Percentiles rank a stretch among this genome's conserved stretches.
phyloP scores from a whole-genome alignment of 139 green algal genomes.

The Picochlorum costavermella region DNA sequence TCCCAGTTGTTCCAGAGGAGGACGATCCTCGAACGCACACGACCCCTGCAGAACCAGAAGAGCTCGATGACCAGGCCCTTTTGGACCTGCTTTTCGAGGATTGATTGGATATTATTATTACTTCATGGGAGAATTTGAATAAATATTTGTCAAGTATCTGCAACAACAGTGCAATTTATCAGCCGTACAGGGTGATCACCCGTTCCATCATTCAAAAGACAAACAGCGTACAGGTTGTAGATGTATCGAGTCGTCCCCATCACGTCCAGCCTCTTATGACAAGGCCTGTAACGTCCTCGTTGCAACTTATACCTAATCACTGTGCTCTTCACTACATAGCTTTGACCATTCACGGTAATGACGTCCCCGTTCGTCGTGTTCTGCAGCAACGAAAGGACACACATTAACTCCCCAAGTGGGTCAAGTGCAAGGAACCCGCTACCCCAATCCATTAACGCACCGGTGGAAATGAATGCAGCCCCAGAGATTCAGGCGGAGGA shows the following conservation, averaged over 20 bases:
- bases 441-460: constrained; percentile 6
- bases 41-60: no score
- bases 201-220: background rate
- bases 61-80: background rate
- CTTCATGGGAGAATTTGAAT: background rate
- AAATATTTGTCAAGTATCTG: constrained; percentile 3
- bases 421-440: background rate
- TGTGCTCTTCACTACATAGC: constrained; percentile 23
- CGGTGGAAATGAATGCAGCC: constrained; percentile 33
- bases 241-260: constrained; percentile 27
- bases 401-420: background rate
- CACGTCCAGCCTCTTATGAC: constrained; percentile 37
- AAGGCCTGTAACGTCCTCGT: constrained; percentile 32
- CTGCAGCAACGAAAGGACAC: constrained; percentile 1
- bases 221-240: constrained; percentile 3
- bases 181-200: background rate
- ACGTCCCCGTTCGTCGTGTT: constrained; percentile 48
- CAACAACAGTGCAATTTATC: background rate
- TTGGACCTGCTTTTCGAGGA: background rate
- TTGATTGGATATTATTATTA: background rate
- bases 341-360: constrained; percentile 33
- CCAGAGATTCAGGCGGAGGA: constrained; percentile 26
- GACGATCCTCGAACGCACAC: background rate
- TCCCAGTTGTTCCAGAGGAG: background rate
- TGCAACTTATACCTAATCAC: constrained; percentile 40